Conservation (phyloP, 2,329 filamentous ascomycete species). For the Sclerotinia trifoliorum region DNA sequence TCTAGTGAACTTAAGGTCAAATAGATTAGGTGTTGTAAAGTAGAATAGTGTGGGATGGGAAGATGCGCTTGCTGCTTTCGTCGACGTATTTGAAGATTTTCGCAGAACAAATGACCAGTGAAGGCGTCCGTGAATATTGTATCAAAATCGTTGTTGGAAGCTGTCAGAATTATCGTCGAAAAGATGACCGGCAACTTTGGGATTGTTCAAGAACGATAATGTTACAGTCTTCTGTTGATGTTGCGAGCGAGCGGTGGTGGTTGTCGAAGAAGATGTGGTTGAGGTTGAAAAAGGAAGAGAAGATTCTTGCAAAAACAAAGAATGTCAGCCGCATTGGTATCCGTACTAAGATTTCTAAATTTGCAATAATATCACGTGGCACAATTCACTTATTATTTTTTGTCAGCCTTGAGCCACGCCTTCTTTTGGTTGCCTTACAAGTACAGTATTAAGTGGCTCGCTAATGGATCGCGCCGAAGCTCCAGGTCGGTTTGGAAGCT, state of each 20-base stretch:
- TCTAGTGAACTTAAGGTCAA: slow-evolving; percentile 4
- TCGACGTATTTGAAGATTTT: slow-evolving; percentile 41
- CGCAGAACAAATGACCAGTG: slow-evolving; percentile 50
- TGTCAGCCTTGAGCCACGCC: slow-evolving; percentile 22
- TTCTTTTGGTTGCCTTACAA: slow-evolving; percentile 23
- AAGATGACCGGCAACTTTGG: slow-evolving; percentile 43
- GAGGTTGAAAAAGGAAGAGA: slow-evolving; percentile 29
- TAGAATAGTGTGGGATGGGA: background rate
- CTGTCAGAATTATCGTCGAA: slow-evolving; percentile 39
- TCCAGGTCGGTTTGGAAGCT: slow-evolving; percentile 30
- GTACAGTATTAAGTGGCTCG: slow-evolving; percentile 4
- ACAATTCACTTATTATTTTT: background rate
- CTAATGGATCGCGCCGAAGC: slow-evolving; percentile 30
- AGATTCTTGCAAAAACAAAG: slow-evolving; percentile 23
- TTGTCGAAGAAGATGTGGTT: slow-evolving; percentile 22
- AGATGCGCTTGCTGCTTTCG: slow-evolving; percentile 34
- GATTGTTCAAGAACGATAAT: slow-evolving; percentile 38
- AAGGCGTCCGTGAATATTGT: slow-evolving; percentile 54
- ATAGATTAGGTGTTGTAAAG: background rate
- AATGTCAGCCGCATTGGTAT: slow-evolving; percentile 15
- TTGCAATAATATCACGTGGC: background rate
- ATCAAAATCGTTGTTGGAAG: slow-evolving; percentile 40
- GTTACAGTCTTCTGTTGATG: slow-evolving; percentile 37
- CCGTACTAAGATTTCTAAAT: background rate
- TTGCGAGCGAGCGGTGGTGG: slow-evolving; percentile 29